Evolutionary conservation across 495 filamentous ascomycete species (phyloP), one percentile per base, ranked within the genome.

Genomic region (Daldinia loculata): DNA sequence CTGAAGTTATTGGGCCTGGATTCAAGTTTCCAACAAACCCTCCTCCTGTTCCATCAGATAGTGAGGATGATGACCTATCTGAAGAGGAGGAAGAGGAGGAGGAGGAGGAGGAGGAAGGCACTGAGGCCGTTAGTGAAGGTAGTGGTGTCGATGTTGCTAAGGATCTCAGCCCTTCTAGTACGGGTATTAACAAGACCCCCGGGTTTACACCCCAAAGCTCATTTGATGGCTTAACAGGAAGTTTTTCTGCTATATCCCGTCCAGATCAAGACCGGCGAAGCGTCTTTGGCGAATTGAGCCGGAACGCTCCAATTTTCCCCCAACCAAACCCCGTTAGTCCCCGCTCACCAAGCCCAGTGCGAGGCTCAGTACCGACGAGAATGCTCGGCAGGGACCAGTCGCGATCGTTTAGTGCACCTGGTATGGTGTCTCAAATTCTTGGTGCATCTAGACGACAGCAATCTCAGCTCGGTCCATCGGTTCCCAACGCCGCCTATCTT

Each of bases 301-400:
- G 82, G 24, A 77, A 78, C 53, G 83, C 84, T 51, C 82, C 89
- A 14, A 67, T 84, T 51, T 79, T 90, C 69, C 86, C 90, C 6
- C 86, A 87, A 45, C 88, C 89, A 29, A 85, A 82, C n/a, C 73
- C 82, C 30, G 52, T 85, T 79, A 89, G 88, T 60, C 91, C 91
- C 43, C 87, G 92, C 32, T 95, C 93, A 9, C 93, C 93, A 12
- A 95, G 93, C 70, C 93, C 93, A 0, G 81, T 93, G 2, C 89
- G 93, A 17, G 78, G 81, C 22, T 76, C 79, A 6, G 74, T 84
- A 6, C 83, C 81, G 19, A 78, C 81, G 57, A 84, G 81, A 63
- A 68, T 82, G 1, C 69, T 88, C 15, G 77, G 84, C 63, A 78
- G 85, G 19, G 88, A 91, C 30, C 76, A 78, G 6, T 72, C 82